phyloP scores from a whole-genome alignment of 1,284 basidiomycete genomes.

The Apiotrichum akiyoshidainum region DNA sequence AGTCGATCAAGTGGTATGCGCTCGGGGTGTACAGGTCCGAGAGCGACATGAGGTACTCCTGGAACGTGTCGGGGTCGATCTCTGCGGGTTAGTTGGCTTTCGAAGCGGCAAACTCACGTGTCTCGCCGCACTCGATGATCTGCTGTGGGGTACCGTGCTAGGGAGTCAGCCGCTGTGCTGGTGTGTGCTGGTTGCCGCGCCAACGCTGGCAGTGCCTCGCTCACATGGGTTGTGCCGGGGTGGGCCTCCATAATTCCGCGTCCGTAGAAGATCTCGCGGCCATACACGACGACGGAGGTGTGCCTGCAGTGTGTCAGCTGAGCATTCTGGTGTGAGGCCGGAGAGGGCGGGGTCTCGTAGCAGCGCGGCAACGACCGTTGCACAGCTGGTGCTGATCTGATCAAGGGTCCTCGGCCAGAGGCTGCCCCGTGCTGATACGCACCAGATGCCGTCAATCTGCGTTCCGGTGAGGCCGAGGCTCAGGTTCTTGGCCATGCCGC shows the following conservation, averaged over 20 bases:
- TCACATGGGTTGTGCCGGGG: conserved; percentile 70
- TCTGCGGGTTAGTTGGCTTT: conserved; percentile 30
- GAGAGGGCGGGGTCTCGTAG: too few species aligned
- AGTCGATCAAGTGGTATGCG: conserved; percentile 83
- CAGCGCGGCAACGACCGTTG: too few species aligned
- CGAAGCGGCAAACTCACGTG: conserved; percentile 38
- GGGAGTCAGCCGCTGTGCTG: conserved; percentile 8
- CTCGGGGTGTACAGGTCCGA: conserved; percentile 76
- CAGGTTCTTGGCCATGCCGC: conserved; percentile 72
- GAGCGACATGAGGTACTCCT: conserved; percentile 74
- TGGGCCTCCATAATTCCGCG: conserved; percentile 65
- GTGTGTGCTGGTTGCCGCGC: too few species aligned
- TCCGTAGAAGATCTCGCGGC: conserved; percentile 82
- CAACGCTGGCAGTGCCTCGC: too few species aligned
- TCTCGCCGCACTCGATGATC: conserved; percentile 75
- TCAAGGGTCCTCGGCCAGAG: not conserved
- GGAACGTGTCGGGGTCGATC: conserved; percentile 76
- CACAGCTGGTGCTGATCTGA: too few species aligned
- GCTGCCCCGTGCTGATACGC: conserved; percentile 28
- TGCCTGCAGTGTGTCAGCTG: conserved; percentile 48
- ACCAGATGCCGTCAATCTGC: conserved; percentile 87
- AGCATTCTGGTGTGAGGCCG: not conserved
- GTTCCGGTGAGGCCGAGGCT: conserved; percentile 74
- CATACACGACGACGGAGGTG: conserved; percentile 81
- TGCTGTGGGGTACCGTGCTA: conserved; percentile 76